Conservation (phyloP, 78 protist species). For the Tieghemostelium lacteum region DNA sequence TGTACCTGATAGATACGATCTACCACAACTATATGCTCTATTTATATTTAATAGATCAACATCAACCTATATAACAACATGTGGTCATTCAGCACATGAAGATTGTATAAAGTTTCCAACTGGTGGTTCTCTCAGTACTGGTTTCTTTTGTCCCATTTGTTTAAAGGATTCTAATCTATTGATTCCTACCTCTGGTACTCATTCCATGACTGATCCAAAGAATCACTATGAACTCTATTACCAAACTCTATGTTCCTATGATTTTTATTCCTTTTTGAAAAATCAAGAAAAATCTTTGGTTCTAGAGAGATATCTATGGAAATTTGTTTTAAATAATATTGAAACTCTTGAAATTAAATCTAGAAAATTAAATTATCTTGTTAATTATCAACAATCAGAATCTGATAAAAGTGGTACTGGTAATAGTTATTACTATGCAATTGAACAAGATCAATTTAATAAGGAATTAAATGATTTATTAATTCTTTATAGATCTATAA, state of each 20-base stretch:
- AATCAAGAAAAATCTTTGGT: background rate
- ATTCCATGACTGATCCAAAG: background rate
- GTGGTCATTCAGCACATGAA: constrained; percentile 45
- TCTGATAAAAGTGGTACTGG: too few relatives aligned
- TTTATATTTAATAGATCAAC: constrained; percentile 35
- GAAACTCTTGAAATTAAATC: constrained; percentile 42
- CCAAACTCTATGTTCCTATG: constrained; percentile 11
- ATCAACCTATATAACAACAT: constrained; percentile 38
- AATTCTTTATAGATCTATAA: background rate
- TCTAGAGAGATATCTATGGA: constrained; percentile 41
- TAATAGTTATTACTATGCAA: background rate
- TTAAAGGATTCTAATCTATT: constrained; percentile 24
- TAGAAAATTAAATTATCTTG: constrained; percentile 1
- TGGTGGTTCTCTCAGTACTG: background rate
- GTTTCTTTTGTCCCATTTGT: constrained; percentile 61
- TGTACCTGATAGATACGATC: constrained; percentile 34
- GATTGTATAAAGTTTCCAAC: constrained; percentile 17
- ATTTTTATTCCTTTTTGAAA: constrained; percentile 18
- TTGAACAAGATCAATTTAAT: background rate
- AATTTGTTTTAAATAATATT: constrained; percentile 41
- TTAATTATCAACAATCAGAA: constrained; percentile 1
- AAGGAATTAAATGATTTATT: background rate
- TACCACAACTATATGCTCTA: constrained; percentile 41
- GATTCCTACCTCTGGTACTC: constrained; percentile 7
- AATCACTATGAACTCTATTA: background rate